Percentiles rank a stretch among this genome's conserved stretches.
Evolutionary conservation across 345 rosid species (phyloP).

Genomic region (Populus nigra): DNA sequence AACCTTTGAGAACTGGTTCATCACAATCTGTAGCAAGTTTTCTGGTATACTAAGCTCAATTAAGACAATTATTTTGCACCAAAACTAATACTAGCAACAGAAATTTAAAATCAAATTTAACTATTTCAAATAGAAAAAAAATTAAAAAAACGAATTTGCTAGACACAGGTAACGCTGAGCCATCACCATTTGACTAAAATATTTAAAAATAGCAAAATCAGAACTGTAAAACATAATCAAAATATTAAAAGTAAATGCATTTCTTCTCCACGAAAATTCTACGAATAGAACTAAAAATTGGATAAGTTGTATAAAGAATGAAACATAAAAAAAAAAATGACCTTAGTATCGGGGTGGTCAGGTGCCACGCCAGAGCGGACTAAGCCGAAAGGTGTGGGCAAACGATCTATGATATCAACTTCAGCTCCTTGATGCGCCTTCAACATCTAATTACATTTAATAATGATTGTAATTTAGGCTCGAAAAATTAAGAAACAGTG

Average conservation of each 20-base stretch:
- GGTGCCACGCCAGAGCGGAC: conserved; percentile 97
- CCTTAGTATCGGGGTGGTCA: conserved; percentile 97
- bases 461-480: not conserved
- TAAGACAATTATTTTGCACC: conserved; percentile 23
- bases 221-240: not conserved
- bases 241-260: not conserved
- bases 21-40: conserved; percentile 66
- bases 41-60: conserved; percentile 52
- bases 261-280: not conserved
- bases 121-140: not conserved
- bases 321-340: not conserved
- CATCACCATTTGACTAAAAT: not conserved
- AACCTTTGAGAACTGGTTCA: conserved; percentile 83
- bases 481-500: not conserved
- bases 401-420: conserved; percentile 79
- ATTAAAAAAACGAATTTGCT: not conserved
- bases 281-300: not conserved
- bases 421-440: conserved; percentile 61
- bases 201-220: not conserved
- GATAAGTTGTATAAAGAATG: not conserved
- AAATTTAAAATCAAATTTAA: not conserved
- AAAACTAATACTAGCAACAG: not conserved
- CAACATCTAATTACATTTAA: conserved; percentile 43
- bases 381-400: conserved; percentile 87
- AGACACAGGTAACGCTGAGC: not conserved